Conservation (phyloP, 345 rosid species). For the Syzygium aromaticum region DNA sequence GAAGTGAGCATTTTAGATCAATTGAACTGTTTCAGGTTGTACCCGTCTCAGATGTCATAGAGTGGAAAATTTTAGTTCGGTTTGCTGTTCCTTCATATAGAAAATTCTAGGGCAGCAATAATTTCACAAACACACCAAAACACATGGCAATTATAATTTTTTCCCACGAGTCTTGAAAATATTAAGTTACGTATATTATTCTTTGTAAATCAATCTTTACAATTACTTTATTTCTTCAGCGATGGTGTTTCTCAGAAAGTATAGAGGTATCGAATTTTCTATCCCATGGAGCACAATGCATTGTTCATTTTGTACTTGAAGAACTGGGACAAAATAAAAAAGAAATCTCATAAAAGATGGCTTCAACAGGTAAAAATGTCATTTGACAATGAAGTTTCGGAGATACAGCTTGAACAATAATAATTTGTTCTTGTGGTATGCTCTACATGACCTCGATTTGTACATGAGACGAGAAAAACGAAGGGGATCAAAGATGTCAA, state of each 20-base stretch:
- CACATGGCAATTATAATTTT: not conserved
- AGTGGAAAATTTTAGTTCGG: not conserved
- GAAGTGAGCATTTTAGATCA: not conserved
- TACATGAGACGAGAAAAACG: not conserved
- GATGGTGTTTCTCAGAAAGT: not conserved
- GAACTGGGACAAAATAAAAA: not conserved
- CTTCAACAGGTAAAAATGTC: not conserved
- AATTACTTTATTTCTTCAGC: not conserved
- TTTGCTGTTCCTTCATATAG: not conserved
- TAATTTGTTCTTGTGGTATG: not conserved
- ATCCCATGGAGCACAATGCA: not conserved
- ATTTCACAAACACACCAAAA: not conserved
- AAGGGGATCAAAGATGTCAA: not conserved
- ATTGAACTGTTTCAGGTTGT: not conserved
- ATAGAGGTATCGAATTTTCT: not conserved
- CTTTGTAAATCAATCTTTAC: not conserved
- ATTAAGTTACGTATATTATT: not conserved
- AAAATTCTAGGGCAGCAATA: not conserved
- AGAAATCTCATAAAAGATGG: not conserved
- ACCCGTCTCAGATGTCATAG: not conserved
- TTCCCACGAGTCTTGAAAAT: not conserved
- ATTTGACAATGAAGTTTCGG: not conserved
- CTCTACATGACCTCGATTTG: not conserved
- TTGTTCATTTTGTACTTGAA: not conserved
- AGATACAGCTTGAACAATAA: not conserved